Evolutionary conservation across 1,284 basidiomycete genomes (phyloP).

Genomic region (Rhodotorula sp.): DNA sequence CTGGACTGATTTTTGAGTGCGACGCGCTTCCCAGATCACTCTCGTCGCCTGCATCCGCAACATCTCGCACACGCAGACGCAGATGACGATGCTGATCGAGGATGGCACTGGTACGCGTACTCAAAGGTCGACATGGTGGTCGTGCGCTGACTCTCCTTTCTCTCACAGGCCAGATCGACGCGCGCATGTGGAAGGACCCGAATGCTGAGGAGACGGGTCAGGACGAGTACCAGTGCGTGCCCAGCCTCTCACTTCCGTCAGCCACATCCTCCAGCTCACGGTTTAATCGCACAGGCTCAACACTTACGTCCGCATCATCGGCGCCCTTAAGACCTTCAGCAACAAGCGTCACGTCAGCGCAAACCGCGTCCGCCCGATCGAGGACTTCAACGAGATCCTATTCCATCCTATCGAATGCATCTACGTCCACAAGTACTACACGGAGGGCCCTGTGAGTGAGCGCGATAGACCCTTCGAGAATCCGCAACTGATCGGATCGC

Average conservation of each 20-base stretch:
- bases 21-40: conserved; percentile 53
- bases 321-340: conserved; percentile 83
- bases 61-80: conserved; percentile 71
- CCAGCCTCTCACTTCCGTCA: conserved; percentile 41
- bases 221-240: conserved; percentile 44
- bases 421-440: conserved; percentile 52
- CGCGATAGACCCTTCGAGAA: not conserved
- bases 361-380: conserved; percentile 65
- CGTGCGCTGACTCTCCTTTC: too few species aligned
- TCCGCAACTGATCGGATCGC: not conserved
- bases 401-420: conserved; percentile 70
- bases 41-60: conserved; percentile 79
- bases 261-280: not conserved
- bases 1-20: too few species aligned
- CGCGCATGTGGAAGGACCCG: conserved; percentile 70
- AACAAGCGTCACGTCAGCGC: conserved; percentile 79
- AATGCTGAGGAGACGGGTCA: conserved; percentile 53
- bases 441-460: conserved; percentile 12
- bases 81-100: conserved; percentile 75
- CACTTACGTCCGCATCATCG: conserved; percentile 79
- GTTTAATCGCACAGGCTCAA: conserved; percentile 59
- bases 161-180: conserved; percentile 11
- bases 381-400: conserved; percentile 75
- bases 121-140: too few species aligned
- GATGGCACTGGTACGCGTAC: conserved; percentile 68